phyloP scores from a whole-genome alignment of 495 filamentous ascomycete genomes.

The Tuber brumale region DNA sequence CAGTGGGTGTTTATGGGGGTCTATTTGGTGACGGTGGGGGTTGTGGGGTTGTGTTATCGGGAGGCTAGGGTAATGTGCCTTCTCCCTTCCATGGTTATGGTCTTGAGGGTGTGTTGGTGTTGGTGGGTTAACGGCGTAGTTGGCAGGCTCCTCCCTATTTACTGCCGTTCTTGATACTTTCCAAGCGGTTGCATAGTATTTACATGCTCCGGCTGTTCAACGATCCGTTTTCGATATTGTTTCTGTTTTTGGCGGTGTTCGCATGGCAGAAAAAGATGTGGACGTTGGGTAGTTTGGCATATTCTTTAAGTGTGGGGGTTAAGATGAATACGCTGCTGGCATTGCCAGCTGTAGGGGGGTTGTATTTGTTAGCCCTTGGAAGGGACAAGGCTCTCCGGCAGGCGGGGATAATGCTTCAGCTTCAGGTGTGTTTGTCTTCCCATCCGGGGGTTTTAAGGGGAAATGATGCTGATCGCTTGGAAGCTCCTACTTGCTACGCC shows the following conservation, averaged over 20 bases:
- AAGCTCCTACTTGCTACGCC: conserved; percentile 60
- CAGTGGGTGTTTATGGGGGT: conserved; percentile 73
- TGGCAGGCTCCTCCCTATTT: conserved; percentile 74
- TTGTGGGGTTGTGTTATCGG: conserved; percentile 79
- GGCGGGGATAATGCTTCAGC: conserved; percentile 60
- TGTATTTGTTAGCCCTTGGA: conserved; percentile 64
- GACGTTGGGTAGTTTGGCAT: conserved; percentile 63
- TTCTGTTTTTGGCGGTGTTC: conserved; percentile 74
- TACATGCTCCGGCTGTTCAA: conserved; percentile 92
- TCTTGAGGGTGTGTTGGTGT: conserved; percentile 13
- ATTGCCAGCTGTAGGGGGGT: conserved; percentile 67
- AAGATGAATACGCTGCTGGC: conserved; percentile 89
- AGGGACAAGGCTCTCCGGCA: conserved; percentile 57
- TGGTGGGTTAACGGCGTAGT: conserved; percentile 4
- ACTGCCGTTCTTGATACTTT: conserved; percentile 77
- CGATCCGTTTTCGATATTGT: conserved; percentile 76
- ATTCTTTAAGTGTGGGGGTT: conserved; percentile 71
- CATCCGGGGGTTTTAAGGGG: conserved; percentile 10
- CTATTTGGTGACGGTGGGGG: conserved; percentile 64
- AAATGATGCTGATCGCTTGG: conserved; percentile 35
- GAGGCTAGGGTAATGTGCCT: conserved; percentile 53
- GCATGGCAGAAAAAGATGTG: conserved; percentile 64
- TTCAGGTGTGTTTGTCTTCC: conserved; percentile 53
- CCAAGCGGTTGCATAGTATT: conserved; percentile 88
- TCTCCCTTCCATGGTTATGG: conserved; percentile 8